phyloP scores from a whole-genome alignment of 805 yeast genomes.

The Kodamaea laetipori region DNA sequence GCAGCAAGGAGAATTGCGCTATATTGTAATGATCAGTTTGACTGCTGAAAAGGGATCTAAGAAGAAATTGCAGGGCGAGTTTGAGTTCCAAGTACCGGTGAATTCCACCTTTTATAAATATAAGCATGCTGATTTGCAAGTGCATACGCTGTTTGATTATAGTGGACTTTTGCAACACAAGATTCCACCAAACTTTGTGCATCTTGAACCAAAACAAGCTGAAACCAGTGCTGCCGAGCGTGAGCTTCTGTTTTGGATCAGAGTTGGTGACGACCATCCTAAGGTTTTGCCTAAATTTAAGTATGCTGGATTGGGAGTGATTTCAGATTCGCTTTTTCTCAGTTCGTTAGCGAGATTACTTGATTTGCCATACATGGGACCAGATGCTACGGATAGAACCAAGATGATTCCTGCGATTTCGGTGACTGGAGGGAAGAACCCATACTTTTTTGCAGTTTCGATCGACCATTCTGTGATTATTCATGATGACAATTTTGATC shows the following conservation, averaged over 20 bases:
- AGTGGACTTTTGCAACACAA: constrained; percentile 26
- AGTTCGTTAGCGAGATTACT: constrained; percentile 31
- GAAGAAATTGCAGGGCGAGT: constrained; percentile 24
- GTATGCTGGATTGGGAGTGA: constrained; percentile 34
- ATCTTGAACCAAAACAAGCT: constrained; percentile 23
- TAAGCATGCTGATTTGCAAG: constrained; percentile 21
- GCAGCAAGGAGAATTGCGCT: constrained; percentile 34
- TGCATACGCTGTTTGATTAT: constrained; percentile 19
- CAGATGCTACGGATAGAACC: constrained; percentile 6
- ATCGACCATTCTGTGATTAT: constrained; percentile 38
- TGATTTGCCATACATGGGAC: constrained; percentile 25
- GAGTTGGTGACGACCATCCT: constrained; percentile 23
- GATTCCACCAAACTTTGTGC: constrained; percentile 29
- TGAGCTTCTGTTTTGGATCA: constrained; percentile 34
- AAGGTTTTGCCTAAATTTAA: constrained; percentile 20
- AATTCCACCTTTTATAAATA: constrained; percentile 25
- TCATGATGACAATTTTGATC: constrained; percentile 39
- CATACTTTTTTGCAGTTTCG: constrained; percentile 33
- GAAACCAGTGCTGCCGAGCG: constrained; percentile 35
- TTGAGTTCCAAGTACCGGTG: constrained; percentile 32
- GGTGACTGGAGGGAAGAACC: constrained; percentile 27
- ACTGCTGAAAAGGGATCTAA: constrained; percentile 26
- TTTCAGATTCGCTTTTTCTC: constrained; percentile 37
- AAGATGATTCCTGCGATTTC: constrained; percentile 14
- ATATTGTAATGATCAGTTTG: constrained; percentile 38